Conservation (phyloP, 2,329 filamentous ascomycete genomes). For the Penicillium griseofulvum region DNA sequence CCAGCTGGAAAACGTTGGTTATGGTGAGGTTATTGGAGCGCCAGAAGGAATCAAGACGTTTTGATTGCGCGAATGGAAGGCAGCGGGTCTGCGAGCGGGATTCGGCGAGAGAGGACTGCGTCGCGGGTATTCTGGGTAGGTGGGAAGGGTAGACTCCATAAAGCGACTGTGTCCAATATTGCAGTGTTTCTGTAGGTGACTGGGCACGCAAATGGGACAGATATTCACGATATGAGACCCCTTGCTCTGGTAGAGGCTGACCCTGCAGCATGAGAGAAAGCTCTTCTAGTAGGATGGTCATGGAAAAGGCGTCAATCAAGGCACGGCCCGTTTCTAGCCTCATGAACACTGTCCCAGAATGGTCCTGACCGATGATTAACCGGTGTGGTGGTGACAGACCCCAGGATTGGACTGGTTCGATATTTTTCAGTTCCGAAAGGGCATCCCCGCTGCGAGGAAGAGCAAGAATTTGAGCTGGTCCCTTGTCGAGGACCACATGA, state of each 20-base stretch:
- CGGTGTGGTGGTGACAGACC: background rate
- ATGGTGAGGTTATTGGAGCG: background rate
- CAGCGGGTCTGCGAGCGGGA: background rate
- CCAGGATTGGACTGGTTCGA: background rate
- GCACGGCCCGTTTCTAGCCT: slow-evolving; percentile 1
- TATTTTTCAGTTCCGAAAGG: background rate
- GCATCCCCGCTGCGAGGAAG: background rate
- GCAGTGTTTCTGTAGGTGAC: background rate
- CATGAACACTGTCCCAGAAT: background rate
- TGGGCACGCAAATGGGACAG: background rate
- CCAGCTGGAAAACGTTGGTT: slow-evolving; percentile 7
- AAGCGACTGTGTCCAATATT: slow-evolving; percentile 5
- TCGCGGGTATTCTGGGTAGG: background rate
- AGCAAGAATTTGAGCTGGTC: background rate
- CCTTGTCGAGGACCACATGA: background rate
- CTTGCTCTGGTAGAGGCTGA: background rate
- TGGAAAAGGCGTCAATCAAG: slow-evolving; percentile 4
- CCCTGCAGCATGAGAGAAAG: background rate
- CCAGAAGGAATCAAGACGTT: background rate
- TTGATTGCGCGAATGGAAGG: background rate
- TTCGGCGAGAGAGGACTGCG: background rate
- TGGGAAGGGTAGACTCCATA: background rate
- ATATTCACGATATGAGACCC: background rate
- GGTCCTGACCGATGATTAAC: background rate
- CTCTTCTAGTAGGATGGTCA: background rate